Evolutionary conservation across 176 grass and related monocot genomes (phyloP).

Genomic region (Oryza coarctata): DNA sequence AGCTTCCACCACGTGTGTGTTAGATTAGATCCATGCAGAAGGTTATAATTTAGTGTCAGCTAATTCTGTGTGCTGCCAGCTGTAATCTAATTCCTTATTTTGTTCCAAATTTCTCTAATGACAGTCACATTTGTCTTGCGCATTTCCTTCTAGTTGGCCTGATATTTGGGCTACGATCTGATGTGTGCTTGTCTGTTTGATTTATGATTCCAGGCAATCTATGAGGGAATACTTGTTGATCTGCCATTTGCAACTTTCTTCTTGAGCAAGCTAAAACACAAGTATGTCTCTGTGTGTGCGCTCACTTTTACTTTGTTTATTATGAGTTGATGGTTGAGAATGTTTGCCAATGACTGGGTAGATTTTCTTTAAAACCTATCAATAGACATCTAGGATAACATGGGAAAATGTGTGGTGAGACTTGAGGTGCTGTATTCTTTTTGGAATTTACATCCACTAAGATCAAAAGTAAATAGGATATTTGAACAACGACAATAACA

Average conservation of each 20-base stretch:
- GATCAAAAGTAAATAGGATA: conserved; percentile 2
- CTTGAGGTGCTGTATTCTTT: too few relatives aligned
- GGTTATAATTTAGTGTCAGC: not conserved
- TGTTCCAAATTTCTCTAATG: not conserved
- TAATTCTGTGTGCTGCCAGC: conserved; percentile 11
- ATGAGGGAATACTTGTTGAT: conserved; percentile 96
- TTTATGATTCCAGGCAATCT: conserved; percentile 70
- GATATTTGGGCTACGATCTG: conserved; percentile 22
- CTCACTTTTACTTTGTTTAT: conserved; percentile 12
- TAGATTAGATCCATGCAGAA: conserved; percentile 13
- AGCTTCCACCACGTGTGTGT: not conserved
- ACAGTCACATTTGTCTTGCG: not conserved
- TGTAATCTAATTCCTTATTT: conserved; percentile 16
- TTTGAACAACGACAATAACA: not conserved
- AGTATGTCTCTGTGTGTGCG: conserved; percentile 42
- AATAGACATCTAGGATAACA: not conserved
- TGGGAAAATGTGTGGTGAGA: not conserved
- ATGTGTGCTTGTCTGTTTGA: conserved; percentile 5
- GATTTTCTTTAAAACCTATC: conserved; percentile 5
- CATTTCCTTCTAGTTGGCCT: not conserved
- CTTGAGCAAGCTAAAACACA: conserved; percentile 95
- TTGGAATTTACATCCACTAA: not conserved
- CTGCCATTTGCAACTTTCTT: conserved; percentile 97
- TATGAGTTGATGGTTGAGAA: not conserved
- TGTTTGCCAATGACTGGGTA: not conserved